Evolutionary conservation across 495 filamentous ascomycete species (phyloP).

Genomic region (Hypomontagnella monticulosa): DNA sequence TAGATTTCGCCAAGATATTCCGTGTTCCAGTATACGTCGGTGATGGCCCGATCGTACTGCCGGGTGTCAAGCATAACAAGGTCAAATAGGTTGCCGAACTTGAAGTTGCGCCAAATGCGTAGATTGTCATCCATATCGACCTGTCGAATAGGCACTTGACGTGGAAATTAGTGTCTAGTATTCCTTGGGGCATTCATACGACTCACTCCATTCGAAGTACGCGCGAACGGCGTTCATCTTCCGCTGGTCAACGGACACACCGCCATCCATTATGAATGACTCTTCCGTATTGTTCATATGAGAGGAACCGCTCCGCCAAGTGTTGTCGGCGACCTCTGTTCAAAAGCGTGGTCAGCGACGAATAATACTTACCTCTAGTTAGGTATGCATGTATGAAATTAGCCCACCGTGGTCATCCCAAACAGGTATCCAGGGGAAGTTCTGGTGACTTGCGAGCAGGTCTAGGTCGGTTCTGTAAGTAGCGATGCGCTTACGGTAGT

Average conservation of each 20-base stretch:
- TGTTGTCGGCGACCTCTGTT: conserved; percentile 71
- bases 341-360: background rate
- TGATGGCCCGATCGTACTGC: conserved; percentile 67
- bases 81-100: conserved; percentile 68
- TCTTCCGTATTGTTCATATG: conserved; percentile 71
- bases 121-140: conserved; percentile 74
- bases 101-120: conserved; percentile 71
- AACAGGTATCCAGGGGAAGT: conserved; percentile 71
- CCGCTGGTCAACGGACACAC: conserved; percentile 69
- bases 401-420: conserved; percentile 71
- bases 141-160: conserved; percentile 55
- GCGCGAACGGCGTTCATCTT: conserved; percentile 74
- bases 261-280: conserved; percentile 67
- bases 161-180: background rate
- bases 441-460: conserved; percentile 60
- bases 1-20: conserved; percentile 64
- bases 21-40: conserved; percentile 62
- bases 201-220: conserved; percentile 72
- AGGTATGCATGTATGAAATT: background rate
- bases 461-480: conserved; percentile 70
- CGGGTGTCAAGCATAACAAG: conserved; percentile 73
- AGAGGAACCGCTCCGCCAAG: conserved; percentile 63
- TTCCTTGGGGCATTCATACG: background rate
- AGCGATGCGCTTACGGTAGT: conserved; percentile 68
- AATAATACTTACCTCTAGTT: background rate